These are phyloP conservation scores for Chlamydomonas applanata DNA, from an alignment of 139 green algal genomes.

Conservation along the genomic window DNA sequence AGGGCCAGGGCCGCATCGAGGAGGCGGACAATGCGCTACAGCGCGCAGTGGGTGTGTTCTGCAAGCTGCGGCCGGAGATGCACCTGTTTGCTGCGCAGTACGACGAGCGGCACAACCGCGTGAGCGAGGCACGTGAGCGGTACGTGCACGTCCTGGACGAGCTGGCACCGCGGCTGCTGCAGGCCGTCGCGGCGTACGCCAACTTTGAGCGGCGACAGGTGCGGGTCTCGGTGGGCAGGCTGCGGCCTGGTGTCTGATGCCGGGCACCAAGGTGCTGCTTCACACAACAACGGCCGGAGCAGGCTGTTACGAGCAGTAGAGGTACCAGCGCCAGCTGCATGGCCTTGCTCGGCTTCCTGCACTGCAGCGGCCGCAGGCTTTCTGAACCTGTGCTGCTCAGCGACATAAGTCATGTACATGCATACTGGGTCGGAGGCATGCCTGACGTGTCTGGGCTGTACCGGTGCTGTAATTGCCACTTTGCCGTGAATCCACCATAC, in stretches of 20 bases:
- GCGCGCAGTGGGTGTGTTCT: slow-evolving; percentile 58
- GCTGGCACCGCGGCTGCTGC: slow-evolving; percentile 58
- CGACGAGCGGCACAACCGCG: slow-evolving; percentile 58
- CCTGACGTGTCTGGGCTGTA: too few species aligned
- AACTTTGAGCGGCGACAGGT: slow-evolving; percentile 73
- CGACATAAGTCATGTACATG: too few species aligned
- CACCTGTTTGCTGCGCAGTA: slow-evolving; percentile 70
- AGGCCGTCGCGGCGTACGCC: slow-evolving; percentile 49
- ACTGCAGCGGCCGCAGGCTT: too few species aligned
- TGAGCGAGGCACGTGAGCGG: slow-evolving; percentile 41
- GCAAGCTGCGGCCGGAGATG: slow-evolving; percentile 62
- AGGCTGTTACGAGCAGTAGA: too few species aligned
- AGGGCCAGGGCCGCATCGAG: slow-evolving; percentile 34
- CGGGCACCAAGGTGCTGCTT: background rate
- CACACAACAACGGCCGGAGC: too few species aligned
- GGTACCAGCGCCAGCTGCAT: too few species aligned
- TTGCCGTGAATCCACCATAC: too few species aligned
- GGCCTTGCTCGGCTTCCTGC: too few species aligned
- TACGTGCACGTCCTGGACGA: slow-evolving; percentile 41
- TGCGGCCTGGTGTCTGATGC: background rate
- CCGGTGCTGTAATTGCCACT: too few species aligned
- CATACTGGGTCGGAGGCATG: too few species aligned
- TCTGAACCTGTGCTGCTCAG: too few species aligned
- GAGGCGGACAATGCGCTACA: slow-evolving; percentile 44
- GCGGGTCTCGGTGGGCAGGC: background rate